phyloP scores from a whole-genome alignment of 352 stramenopile genomes.

The Phytophthora colocasiae region DNA sequence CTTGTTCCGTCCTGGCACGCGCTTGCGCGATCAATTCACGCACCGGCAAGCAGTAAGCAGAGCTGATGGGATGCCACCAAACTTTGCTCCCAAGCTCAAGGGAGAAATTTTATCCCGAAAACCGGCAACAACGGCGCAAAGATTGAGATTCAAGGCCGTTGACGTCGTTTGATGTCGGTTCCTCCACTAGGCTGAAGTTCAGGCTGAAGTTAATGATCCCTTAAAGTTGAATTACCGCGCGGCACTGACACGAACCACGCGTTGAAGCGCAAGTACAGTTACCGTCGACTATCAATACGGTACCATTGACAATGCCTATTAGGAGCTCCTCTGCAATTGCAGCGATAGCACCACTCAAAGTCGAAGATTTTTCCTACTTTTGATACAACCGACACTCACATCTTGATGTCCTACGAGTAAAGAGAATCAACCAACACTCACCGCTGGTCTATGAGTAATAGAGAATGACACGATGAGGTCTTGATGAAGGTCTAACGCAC shows the following conservation, averaged over 20 bases:
- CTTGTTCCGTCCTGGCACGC: conserved; percentile 15
- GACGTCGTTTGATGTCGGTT: conserved; percentile 4
- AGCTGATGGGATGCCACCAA: conserved; percentile 16
- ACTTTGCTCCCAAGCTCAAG: neutral
- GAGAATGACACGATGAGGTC: no score
- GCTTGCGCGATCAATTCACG: conserved; percentile 2
- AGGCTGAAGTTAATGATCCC: neutral
- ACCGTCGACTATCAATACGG: neutral
- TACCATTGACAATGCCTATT: no score
- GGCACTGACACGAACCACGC: conserved; percentile 7
- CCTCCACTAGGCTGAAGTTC: conserved; percentile 15
- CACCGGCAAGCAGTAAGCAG: conserved; percentile 12
- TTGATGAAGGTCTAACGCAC: conserved; percentile 15
- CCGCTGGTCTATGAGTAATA: no score
- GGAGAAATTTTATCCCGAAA: neutral
- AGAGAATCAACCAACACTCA: neutral
- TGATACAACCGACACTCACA: neutral
- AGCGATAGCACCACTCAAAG: neutral
- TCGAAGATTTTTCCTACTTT: neutral
- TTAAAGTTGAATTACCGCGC: conserved; percentile 9
- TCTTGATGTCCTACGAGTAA: no score
- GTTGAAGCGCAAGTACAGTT: neutral
- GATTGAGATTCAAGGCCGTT: neutral
- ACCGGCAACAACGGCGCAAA: neutral
- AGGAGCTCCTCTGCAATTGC: neutral